phyloP scores from a whole-genome alignment of 257 asterid genomes.

The Echites panduratus region DNA sequence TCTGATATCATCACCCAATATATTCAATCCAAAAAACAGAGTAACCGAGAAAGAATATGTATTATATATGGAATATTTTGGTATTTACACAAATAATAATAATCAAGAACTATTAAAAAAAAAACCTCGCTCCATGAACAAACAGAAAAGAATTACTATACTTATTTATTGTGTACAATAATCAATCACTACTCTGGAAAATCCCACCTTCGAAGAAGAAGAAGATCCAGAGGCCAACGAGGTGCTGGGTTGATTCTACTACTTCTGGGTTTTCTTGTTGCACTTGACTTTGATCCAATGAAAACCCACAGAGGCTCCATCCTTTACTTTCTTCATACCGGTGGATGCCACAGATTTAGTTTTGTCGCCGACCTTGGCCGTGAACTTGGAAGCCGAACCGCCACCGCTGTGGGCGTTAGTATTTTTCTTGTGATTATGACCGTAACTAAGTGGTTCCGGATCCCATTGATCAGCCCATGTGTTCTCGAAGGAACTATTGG shows the following conservation, averaged over 20 bases:
- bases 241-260: neutral
- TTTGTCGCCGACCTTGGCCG: conserved; percentile 42
- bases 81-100: neutral
- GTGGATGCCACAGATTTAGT: conserved; percentile 55
- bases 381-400: conserved; percentile 27
- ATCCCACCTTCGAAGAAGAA: neutral
- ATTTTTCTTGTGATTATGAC: neutral
- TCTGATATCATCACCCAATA: neutral
- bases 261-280: conserved; percentile 45
- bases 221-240: neutral
- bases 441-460: conserved; percentile 20
- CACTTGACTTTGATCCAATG: conserved; percentile 73
- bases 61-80: neutral
- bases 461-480: conserved; percentile 43
- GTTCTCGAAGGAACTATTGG: conserved; percentile 19
- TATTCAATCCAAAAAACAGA: neutral
- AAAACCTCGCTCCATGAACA: neutral
- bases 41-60: neutral
- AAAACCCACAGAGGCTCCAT: conserved; percentile 60
- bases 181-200: neutral
- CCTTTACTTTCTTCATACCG: conserved; percentile 70
- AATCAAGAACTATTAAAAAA: neutral
- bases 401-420: too few relatives aligned
- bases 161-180: neutral
- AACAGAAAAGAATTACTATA: neutral